Evolutionary conservation across 2,329 filamentous ascomycete genomes (phyloP), one percentile per base, ranked within the genome.

Genomic region (Nemania sp.): DNA sequence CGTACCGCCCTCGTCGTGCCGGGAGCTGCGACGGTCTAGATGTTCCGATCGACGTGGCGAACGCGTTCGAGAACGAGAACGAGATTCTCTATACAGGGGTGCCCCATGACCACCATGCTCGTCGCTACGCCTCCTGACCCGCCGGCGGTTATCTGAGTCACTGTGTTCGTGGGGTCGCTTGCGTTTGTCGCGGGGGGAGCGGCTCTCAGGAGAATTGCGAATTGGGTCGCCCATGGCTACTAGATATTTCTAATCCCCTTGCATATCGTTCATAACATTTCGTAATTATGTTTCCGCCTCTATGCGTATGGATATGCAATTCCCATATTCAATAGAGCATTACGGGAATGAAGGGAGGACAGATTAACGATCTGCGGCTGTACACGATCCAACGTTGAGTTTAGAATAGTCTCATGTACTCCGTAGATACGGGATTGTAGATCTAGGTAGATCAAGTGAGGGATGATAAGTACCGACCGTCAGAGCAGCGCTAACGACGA

Each of bases 161-260:
- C 72, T 69, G 52, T 64, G 64, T 59, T 71, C 70, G 68, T 69
- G 66, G 60, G 67, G 62, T 71, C 72, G 72, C 49, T 73, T 74
- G 64, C 60, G 66, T 18, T 54, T 47, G 8, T 20, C 65, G 27
- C 13, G 20, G 27, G 54, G 35, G 45, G 58, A 29, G 38, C 24
- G 54, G n/a, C 47, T 61, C 58, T 24, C n/a, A 10, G 41, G 43
- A 15, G 24, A 56, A 41, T 41, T n/a, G 22, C 18, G 68, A 71
- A 63, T 60, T 11, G 60, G 22, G n/a, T 69, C 54, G 24, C 67
- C 65, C 54, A 71, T 72, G 62, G 59, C 43, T 27, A 70, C 66
- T 51, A n/a, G n/a, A n/a, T n/a, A 60, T 58, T 65, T 49, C 59
- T n/a, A 47, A 59, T 60, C 55, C 63, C 11, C 3, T 3, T 29